Base-by-base conservation (phyloP, 768 basidiomycete genomes). In the Mrakia hoshinonis region DNA sequence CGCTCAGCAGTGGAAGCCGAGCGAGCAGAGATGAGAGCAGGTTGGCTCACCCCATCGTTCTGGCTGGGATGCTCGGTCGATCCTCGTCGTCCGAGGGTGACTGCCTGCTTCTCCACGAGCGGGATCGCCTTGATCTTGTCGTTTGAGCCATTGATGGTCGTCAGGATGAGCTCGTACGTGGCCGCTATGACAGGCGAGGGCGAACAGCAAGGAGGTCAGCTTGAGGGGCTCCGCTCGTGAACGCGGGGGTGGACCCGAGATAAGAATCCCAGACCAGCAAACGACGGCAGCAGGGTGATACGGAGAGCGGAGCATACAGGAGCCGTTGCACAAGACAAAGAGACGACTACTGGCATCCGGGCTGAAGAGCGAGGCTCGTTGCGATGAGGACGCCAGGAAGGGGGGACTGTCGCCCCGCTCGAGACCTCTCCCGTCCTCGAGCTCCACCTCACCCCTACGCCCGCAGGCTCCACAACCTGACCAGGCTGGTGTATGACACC, bases 41-140 rank as follows among this genome's bases (percentile, higher is more conserved):
- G n/a, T n/a, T n/a, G 58, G 36, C 58, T 61, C 18, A 61, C 58
- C 11, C 58, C 58, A 13, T 61, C 58, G 36, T 13, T 61, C 31
- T 11, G 34, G 58, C 34, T 61, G 18, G 34, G 22, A 3, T 15
- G 36, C 26, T 61, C 31, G 22, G 22, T 36, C 5, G 58, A 36
- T 18, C 34, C 34, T n/a, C 36, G 18, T 22, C 58, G 34, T 20
- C 58, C 58, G 2, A 61, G 34, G 18, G 18, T 15, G 7, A 61
- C 4, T 7, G 58, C 31, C 15, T 20, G 22, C n/a, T 36, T 36
- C 20, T 31, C 18, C 4, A 61, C 36, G 18, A 61, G 31, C 22
- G 31, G 18, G 58, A 61, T 36, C 18, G 2, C 18, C 34, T 61
- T 61, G 34, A 61, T 39, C 5, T 61, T 31, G 22, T 61, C 34